Conservation (phyloP, 1,139 yeast genomes). For the Yamadazyma dendronema region DNA sequence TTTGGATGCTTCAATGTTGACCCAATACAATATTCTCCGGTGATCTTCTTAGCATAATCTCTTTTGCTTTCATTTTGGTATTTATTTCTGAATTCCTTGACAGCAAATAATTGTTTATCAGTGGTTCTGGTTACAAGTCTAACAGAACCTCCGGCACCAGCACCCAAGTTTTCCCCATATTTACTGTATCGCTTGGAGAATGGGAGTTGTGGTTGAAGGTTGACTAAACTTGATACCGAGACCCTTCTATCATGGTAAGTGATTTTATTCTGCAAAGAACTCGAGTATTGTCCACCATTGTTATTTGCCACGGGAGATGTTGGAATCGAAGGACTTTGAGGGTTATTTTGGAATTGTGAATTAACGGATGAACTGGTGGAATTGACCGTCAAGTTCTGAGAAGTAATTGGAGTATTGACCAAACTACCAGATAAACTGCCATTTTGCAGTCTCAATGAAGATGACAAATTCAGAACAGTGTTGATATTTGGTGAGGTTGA, state of each 20-base stretch:
- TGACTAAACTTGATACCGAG: slow-evolving; percentile 31
- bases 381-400: slow-evolving; percentile 18
- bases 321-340: slow-evolving; percentile 20
- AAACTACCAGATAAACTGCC: slow-evolving; percentile 18
- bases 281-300: slow-evolving; percentile 21
- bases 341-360: slow-evolving; percentile 30
- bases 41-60: slow-evolving; percentile 89
- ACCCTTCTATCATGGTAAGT: slow-evolving; percentile 39
- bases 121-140: slow-evolving; percentile 65
- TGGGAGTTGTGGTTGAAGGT: slow-evolving; percentile 41
- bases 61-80: slow-evolving; percentile 74
- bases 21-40: slow-evolving; percentile 95
- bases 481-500: slow-evolving; percentile 28
- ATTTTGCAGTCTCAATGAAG: slow-evolving; percentile 35
- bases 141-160: slow-evolving; percentile 96
- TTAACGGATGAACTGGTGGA: slow-evolving; percentile 32
- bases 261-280: slow-evolving; percentile 29
- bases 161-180: slow-evolving; percentile 85
- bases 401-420: slow-evolving; percentile 19
- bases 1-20: slow-evolving; percentile 88
- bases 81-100: slow-evolving; percentile 83
- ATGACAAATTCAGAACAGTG: slow-evolving; percentile 38
- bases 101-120: slow-evolving; percentile 81
- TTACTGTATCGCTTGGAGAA: slow-evolving; percentile 77
- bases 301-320: slow-evolving; percentile 14